Evolutionary conservation across 2,329 filamentous ascomycete genomes (phyloP).

Genomic region (Rhynchosporium agropyri): DNA sequence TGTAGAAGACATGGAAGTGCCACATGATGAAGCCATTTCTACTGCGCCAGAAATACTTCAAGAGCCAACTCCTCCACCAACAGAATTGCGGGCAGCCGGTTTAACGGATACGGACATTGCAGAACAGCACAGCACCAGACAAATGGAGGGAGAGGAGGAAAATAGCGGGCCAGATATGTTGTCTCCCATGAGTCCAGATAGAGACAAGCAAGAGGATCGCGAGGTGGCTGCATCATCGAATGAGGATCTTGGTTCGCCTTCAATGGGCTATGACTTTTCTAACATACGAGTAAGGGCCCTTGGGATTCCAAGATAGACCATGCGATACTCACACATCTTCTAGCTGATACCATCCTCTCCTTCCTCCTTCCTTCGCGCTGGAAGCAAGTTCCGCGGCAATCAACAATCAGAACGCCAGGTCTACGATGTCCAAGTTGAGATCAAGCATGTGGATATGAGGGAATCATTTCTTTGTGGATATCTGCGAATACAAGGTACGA

Average conservation of each 20-base stretch:
- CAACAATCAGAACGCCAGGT: constrained; percentile 91
- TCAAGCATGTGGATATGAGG: constrained; percentile 92
- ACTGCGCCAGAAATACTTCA: constrained; percentile 38
- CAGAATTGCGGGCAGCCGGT: constrained; percentile 35
- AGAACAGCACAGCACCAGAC: constrained; percentile 44
- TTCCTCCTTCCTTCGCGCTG: constrained; percentile 83
- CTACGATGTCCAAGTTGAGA: constrained; percentile 95
- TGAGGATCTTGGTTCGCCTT: constrained; percentile 46
- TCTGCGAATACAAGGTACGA: constrained; percentile 84
- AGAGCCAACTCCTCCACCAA: constrained; percentile 37
- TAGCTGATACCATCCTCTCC: constrained; percentile 69
- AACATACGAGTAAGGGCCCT: constrained; percentile 54
- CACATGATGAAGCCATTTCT: constrained; percentile 37
- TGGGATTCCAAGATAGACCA: constrained; percentile 1
- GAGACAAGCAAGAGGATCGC: constrained; percentile 44
- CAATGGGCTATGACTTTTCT: constrained; percentile 57
- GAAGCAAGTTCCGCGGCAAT: constrained; percentile 85
- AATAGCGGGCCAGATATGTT: constrained; percentile 39
- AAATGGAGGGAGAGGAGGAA: constrained; percentile 47
- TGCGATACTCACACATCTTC: constrained; percentile 19
- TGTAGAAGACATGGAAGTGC: constrained; percentile 42
- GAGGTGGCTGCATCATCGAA: constrained; percentile 40
- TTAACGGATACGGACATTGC: constrained; percentile 43
- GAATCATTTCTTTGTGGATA: constrained; percentile 96
- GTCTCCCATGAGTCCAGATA: constrained; percentile 44